Evolutionary conservation across 306 rosid species (phyloP).

Genomic region (Prunus campanulata): DNA sequence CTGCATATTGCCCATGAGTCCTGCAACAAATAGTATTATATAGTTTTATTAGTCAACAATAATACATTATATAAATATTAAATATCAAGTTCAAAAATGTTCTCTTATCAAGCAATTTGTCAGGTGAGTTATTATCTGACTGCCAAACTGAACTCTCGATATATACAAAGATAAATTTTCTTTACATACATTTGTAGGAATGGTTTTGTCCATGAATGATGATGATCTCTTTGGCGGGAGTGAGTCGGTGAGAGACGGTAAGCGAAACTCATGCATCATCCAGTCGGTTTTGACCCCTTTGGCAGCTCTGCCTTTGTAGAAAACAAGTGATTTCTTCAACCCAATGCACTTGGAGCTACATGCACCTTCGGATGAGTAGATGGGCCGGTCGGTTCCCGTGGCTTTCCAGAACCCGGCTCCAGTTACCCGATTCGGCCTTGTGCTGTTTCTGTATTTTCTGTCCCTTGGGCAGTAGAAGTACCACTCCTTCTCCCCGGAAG

Average conservation of each 20-base stretch:
- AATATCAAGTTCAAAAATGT: neutral
- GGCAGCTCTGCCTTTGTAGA: constrained; percentile 92
- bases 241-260: constrained; percentile 63
- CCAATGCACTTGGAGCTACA: constrained; percentile 65
- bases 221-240: constrained; percentile 39
- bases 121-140: neutral
- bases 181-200: constrained; percentile 53
- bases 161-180: neutral
- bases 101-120: neutral
- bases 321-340: constrained; percentile 82
- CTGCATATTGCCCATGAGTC: constrained; percentile 98
- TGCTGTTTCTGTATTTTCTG: constrained; percentile 89
- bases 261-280: constrained; percentile 98
- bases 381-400: constrained; percentile 86
- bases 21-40: constrained; percentile 37
- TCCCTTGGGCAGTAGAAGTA: constrained; percentile 92
- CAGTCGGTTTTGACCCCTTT: constrained; percentile 88
- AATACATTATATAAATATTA: neutral
- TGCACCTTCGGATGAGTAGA: constrained; percentile 74
- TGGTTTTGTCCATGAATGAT: constrained; percentile 47
- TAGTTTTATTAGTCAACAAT: neutral
- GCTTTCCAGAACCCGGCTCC: constrained; percentile 97
- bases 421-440: constrained; percentile 91
- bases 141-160: too few species aligned
- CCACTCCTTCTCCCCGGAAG: constrained; percentile 88